Percentiles rank a stretch among this genome's conserved stretches.
These are phyloP conservation scores for Coemansia sp. DNA, from an alignment of 192 early-diverging fungal genomes.

Conservation along the genomic window DNA sequence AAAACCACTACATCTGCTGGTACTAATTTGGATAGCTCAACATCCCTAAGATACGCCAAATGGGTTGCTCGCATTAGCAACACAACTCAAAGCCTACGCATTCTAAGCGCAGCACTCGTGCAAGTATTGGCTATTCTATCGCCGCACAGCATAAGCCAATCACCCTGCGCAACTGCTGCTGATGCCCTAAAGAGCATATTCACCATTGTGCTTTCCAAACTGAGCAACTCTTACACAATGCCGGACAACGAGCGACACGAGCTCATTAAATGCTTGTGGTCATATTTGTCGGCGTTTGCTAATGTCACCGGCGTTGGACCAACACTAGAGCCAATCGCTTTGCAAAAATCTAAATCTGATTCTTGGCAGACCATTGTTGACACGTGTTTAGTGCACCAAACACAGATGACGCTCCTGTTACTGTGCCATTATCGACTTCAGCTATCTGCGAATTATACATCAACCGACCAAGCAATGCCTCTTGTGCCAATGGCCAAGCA, in stretches of 20 bases:
- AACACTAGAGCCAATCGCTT: not conserved
- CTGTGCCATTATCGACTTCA: slow-evolving; percentile 18
- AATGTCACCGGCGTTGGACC: not conserved
- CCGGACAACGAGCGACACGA: not conserved
- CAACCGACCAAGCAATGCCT: not conserved
- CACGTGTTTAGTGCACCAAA: slow-evolving; percentile 14
- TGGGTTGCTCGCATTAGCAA: slow-evolving; percentile 51
- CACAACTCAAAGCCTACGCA: slow-evolving; percentile 24
- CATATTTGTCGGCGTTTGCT: slow-evolving; percentile 20
- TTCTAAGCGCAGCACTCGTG: slow-evolving; percentile 35
- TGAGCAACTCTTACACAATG: slow-evolving; percentile 10
- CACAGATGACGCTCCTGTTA: slow-evolving; percentile 24
- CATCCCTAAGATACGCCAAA: slow-evolving; percentile 39
- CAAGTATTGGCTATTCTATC: slow-evolving; percentile 16
- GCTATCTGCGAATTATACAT: not conserved
- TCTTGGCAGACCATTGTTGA: not conserved
- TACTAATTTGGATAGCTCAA: not conserved
- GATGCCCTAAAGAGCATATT: slow-evolving; percentile 27
- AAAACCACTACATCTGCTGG: not conserved
- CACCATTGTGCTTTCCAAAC: slow-evolving; percentile 37
- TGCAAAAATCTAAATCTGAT: not conserved
- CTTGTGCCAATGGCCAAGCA: slow-evolving; percentile 8
- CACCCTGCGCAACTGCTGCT: not conserved
- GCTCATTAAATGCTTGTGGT: slow-evolving; percentile 11
- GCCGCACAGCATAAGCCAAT: not conserved